Conservation (phyloP, 1,139 yeast genomes). For the Pichia sp. region DNA sequence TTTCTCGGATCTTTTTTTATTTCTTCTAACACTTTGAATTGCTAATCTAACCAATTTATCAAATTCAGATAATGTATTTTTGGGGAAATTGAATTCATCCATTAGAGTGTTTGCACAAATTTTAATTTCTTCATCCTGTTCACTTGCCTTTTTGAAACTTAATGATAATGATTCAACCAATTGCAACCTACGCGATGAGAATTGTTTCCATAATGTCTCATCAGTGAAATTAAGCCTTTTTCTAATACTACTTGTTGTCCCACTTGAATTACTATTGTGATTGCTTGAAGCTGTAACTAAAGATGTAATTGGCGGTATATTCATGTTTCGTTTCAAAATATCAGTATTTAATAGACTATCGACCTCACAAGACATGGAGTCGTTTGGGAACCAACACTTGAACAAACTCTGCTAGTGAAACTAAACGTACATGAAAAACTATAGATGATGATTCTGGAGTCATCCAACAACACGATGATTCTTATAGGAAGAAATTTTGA, state of each 20-base stretch:
- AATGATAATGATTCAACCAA: constrained; percentile 76
- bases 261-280: constrained; percentile 27
- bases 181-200: constrained; percentile 82
- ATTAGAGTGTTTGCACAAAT: constrained; percentile 72
- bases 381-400: too few species aligned
- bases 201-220: constrained; percentile 80
- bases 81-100: constrained; percentile 66
- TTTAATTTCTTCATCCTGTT: constrained; percentile 76
- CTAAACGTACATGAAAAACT: too few species aligned
- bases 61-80: constrained; percentile 58
- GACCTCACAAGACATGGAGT: background rate
- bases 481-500: background rate
- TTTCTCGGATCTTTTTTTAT: constrained; percentile 50
- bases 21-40: constrained; percentile 70
- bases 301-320: background rate
- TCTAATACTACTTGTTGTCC: constrained; percentile 77
- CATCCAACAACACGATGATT: background rate
- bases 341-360: background rate
- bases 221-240: constrained; percentile 68
- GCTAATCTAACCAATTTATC: constrained; percentile 90
- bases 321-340: background rate
- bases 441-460: background rate
- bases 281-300: background rate
- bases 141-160: constrained; percentile 79
- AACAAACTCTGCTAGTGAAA: too few species aligned